A percentile compares a stretch with the other conserved stretches of the same genome.
phyloP scores from a whole-genome alignment of 768 basidiomycete species.

The Hypholoma sublateritium region DNA sequence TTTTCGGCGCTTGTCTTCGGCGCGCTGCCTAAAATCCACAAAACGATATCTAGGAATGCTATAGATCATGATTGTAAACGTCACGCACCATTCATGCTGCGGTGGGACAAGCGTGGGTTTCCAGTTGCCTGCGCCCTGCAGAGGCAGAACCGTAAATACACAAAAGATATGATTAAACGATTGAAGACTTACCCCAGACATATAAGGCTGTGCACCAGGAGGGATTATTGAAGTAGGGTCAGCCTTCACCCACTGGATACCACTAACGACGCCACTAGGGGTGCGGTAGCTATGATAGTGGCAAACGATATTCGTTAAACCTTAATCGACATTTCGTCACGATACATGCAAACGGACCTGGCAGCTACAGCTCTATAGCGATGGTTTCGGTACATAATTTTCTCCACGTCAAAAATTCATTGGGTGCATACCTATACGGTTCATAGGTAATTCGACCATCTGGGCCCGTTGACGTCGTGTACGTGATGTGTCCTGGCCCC shows the following conservation, averaged over 20 bases:
- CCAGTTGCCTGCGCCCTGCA: constrained; percentile 9
- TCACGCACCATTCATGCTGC: constrained; percentile 42
- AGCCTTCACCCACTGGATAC: constrained; percentile 69
- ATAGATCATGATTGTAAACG: not conserved
- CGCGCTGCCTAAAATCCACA: constrained; percentile 38
- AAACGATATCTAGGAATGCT: not conserved
- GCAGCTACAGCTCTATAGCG: constrained; percentile 64
- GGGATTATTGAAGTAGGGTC: constrained; percentile 66
- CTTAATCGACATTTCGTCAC: constrained; percentile 6
- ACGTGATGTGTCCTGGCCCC: constrained; percentile 68
- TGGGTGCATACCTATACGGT: constrained; percentile 62
- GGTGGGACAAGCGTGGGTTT: not conserved
- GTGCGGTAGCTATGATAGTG: constrained; percentile 64
- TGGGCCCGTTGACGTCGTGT: constrained; percentile 60
- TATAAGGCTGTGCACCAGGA: constrained; percentile 51
- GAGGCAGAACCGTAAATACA: not conserved
- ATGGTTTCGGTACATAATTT: not conserved
- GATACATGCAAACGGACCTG: constrained; percentile 47
- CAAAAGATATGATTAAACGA: no score
- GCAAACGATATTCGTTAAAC: constrained; percentile 19
- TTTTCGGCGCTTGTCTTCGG: constrained; percentile 43
- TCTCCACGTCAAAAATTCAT: not conserved
- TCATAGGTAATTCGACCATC: constrained; percentile 70
- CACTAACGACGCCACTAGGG: constrained; percentile 61
- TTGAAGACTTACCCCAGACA: not conserved